These are phyloP conservation scores for Aspergillus novoparasiticus DNA, from an alignment of 2,329 filamentous ascomycete genomes.

Conservation along the genomic window DNA sequence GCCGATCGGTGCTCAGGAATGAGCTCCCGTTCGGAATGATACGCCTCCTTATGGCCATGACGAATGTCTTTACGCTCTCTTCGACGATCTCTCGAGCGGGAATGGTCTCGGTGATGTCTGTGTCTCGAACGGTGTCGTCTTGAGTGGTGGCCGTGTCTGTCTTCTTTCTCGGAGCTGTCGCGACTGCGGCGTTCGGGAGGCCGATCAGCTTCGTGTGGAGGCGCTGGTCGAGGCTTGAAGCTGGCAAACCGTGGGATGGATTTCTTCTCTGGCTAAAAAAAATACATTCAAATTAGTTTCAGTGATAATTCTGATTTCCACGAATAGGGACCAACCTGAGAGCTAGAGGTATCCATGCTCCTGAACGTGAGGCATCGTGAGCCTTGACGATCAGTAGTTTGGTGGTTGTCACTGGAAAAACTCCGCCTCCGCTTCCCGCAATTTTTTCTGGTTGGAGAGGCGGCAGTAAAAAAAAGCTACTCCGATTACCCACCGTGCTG, in stretches of 20 bases:
- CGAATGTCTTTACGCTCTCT: constrained; percentile 18
- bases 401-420: constrained; percentile 26
- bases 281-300: not conserved
- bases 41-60: constrained; percentile 14
- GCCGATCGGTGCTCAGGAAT: constrained; percentile 6
- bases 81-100: constrained; percentile 24
- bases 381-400: not conserved
- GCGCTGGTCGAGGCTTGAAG: constrained; percentile 60
- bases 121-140: constrained; percentile 22
- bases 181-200: constrained; percentile 22
- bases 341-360: constrained; percentile 41
- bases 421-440: constrained; percentile 26
- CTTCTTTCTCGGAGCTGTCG: constrained; percentile 24
- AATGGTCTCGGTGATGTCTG: constrained; percentile 27
- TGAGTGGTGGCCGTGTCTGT: constrained; percentile 25
- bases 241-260: constrained; percentile 72
- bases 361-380: constrained; percentile 20
- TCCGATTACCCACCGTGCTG: constrained; percentile 9
- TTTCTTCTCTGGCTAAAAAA: constrained; percentile 36
- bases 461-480: constrained; percentile 38
- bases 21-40: constrained; percentile 13
- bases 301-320: not conserved
- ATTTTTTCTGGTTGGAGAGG: constrained; percentile 20
- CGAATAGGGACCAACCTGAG: constrained; percentile 34
- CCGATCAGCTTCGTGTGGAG: constrained; percentile 26